Base-by-base conservation (phyloP, 345 rosid genomes). In the Hypericum perforatum region DNA sequence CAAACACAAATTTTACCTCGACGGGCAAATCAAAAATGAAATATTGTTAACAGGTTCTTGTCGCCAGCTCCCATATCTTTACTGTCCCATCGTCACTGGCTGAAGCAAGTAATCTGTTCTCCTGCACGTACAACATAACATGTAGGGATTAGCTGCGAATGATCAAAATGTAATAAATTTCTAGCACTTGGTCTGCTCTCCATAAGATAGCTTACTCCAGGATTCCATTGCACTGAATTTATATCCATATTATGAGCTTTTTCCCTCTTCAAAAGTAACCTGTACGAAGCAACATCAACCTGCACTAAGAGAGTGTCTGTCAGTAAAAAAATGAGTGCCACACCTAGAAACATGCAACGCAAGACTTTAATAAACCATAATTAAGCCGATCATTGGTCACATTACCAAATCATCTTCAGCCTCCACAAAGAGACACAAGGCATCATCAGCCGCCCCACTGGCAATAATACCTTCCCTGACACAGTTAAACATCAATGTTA, bases 401-500 rank as follows among this genome's bases (percentile, higher is more conserved):
- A 22, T 22, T 22, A 86, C 98, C 71, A 56, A 70, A 60, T 56
- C 82, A 66, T 77, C 78, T 74, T 76, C 78, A 73, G 67, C 67
- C 68, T 84, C 87, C 58, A 70, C 76, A 69, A 86, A 90, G 64
- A 84, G 65, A 13, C 84, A 60, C 50, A 90, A 65, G 38, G 91
- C 95, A 77, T 84, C 82, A 78, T 86, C 97, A 29, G 94, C 98
- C 32, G 92, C 96, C 68, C 91, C 98, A 75, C 82, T 86, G 40
- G 80, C 95, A 69, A 90, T 87, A 56, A 87, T 65, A 49, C 77
- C 89, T 42, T 87, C 92, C 73, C 98, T 84, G 69, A 54, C 62
- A 67, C 16, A 55, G 43, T 45, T 58, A 56, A 37, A 61, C 16
- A 46, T 6, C 43, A 58, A 11, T 22, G 32, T 22, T 22, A 22